phyloP scores from a whole-genome alignment of 2,329 filamentous ascomycete genomes.

The Cordyceps tenuipes region DNA sequence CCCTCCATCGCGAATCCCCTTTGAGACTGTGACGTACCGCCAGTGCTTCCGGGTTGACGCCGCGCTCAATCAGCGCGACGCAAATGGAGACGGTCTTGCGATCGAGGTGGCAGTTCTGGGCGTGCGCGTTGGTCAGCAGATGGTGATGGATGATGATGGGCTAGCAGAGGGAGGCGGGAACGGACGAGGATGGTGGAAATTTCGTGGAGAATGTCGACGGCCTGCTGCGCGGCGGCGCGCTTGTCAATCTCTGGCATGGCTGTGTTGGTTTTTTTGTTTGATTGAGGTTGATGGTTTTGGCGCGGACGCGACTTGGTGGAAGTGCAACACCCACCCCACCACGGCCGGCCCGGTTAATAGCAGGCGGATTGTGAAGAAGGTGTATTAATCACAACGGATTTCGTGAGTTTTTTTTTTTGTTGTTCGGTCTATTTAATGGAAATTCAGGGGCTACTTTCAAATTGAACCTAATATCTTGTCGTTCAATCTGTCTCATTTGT shows the following conservation, averaged over 20 bases:
- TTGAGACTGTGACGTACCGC: conserved; percentile 55
- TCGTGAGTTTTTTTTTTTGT: no score
- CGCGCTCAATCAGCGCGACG: conserved; percentile 94
- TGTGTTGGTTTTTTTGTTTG: conserved; percentile 10
- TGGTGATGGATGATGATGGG: neutral
- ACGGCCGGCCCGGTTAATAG: neutral
- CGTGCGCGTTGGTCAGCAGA: conserved; percentile 7
- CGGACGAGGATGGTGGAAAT: conserved; percentile 82
- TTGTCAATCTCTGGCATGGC: conserved; percentile 50
- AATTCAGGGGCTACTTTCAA: no score
- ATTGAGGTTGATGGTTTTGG: neutral
- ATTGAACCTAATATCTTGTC: no score
- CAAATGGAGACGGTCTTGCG: conserved; percentile 87
- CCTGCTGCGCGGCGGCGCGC: conserved; percentile 70
- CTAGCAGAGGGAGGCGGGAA: no score
- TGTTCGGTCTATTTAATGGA: no score
- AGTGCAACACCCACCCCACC: neutral
- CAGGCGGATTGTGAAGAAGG: neutral
- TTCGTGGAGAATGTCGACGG: conserved; percentile 74
- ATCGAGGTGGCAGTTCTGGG: conserved; percentile 86
- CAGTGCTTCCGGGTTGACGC: conserved; percentile 89
- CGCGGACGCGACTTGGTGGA: neutral
- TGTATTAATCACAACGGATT: no score
- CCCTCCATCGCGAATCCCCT: neutral
- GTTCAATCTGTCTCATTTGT: no score